Conservation (phyloP, 768 basidiomycete species). For the Mycena crocata region DNA sequence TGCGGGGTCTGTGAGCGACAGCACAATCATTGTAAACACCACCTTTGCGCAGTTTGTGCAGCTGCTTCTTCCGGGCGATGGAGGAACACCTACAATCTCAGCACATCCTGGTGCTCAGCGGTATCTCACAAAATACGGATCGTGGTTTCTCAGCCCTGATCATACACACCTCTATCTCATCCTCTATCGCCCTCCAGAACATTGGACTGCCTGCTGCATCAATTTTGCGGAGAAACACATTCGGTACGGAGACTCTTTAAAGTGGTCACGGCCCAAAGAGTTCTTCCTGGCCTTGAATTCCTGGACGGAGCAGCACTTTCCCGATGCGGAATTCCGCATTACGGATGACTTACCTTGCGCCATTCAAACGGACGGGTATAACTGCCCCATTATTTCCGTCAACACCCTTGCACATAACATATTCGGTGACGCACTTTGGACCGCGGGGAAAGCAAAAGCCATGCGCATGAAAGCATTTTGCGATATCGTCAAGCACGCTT, state of each 20-base stretch:
- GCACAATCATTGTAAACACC: background rate
- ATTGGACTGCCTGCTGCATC: constrained; percentile 20
- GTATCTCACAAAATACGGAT: constrained; percentile 6
- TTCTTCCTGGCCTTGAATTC: background rate
- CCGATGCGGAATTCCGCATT: background rate
- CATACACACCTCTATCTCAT: background rate
- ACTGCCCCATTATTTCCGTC: constrained; percentile 26
- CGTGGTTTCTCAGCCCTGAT: background rate
- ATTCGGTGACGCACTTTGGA: constrained; percentile 32
- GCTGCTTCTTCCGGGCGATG: background rate
- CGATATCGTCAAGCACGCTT: constrained; percentile 2
- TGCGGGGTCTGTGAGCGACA: background rate
- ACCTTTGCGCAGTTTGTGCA: background rate
- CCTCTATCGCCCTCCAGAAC: constrained; percentile 7
- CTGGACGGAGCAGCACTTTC: background rate
- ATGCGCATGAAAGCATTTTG: constrained; percentile 21
- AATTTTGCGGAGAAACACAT: background rate
- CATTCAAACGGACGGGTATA: constrained; percentile 24
- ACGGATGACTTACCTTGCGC: constrained; percentile 16
- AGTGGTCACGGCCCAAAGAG: background rate
- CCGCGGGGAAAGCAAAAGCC: background rate
- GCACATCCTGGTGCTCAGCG: background rate
- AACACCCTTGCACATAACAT: constrained; percentile 28
- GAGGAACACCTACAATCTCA: background rate
- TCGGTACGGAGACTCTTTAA: constrained; percentile 21